Evolutionary conservation across 2,329 filamentous ascomycete genomes (phyloP), one percentile per base, ranked within the genome.

Genomic region (Aspergillus aculeatus): DNA sequence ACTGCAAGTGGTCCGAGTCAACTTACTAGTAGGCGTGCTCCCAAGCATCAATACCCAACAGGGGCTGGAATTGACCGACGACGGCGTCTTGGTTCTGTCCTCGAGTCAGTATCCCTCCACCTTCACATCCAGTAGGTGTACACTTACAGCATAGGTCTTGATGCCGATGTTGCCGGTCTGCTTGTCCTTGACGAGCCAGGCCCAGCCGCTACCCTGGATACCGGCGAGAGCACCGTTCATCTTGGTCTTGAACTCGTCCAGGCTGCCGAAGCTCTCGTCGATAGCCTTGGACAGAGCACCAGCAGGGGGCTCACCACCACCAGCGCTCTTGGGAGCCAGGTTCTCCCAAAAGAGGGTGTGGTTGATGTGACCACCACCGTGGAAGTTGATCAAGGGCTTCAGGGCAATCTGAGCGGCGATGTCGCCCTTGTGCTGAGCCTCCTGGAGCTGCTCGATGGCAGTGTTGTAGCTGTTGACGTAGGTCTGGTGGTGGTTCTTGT

Each of bases 41-140:
- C 92, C 92, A 96, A 57, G 92, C 93, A 81, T 97, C 93, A 71
- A 97, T 89, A 59, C 93, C 93, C 50, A 97, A 81, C 52, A 97
- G 82, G 41, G 93, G 93, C 71, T 87, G 84, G 75, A 89, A 91
- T 75, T 89, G 89, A 53, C 92, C 92, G 14, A 92, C 85, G 31
- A 97, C 90, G 26, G 93, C 90, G 76, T 96, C 92, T 81, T 96
- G 92, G 82, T 96, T 96, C 75, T 82, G 32, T 35, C 11, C 11
- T 35, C 32, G 5, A 35, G 32, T 35, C 32, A 35, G 32, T 35
- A 10, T 35, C 32, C 32, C 14, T 12, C 12, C 32, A 35, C 32
- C 11, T 0, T 16, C 32, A 12, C 11, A 16, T 10, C 3, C 24
- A 49, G 14, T 7, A 19, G 38, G 29, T 19, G 5, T 5, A 19